Base-by-base conservation (phyloP, 768 basidiomycete genomes). In the Paxillus involutus region DNA sequence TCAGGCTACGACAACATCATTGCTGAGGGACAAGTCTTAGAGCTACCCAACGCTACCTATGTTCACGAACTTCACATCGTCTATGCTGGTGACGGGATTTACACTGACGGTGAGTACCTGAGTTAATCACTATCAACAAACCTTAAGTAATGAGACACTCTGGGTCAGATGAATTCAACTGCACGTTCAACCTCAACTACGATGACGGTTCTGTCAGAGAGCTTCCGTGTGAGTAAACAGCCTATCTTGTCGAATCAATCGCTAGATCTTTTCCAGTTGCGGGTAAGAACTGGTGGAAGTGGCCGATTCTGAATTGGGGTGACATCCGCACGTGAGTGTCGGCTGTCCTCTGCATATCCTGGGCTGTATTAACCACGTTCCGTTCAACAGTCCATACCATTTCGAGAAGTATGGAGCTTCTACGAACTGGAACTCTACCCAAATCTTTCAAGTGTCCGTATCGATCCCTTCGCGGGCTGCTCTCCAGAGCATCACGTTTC, bases 31-130 rank as follows among this genome's bases (percentile, higher is more conserved):
- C 81, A 83, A 53, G 62, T 73, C 4, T 47, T 82, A 12, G 53
- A 64, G 6, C 63, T 77, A 17, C 49, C 61, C 8, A 48, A 63
- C 0, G 61, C 68, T n/a, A 72, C 71, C 0, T 71, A 63, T 54
- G 68, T 74, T 1, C 81, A 82, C 53, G 72, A 81, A 53, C 60
- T 83, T 24, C 78, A 81, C 52, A 68, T 80, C 47, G 56, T 81
- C 11, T 81, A 81, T 57, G 71, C 77, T 19, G 77, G 76, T 24
- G 77, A 77, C 44, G 72, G 70, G 6, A 52, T 21, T 21, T 21
- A 21, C 21, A 21, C 42, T 1, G 62, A 69, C 17, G 54, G 76
- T 73, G 41, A 49, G 72, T 56, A 32, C 29, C n/a, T 30, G 40
- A 41, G 19, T 26, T 26, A 26, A 26, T 26, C 26, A 19, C 12